A percentile compares a stretch with the other conserved stretches of the same genome.
Evolutionary conservation across 768 basidiomycete species (phyloP).

Genomic region (Mycena alexandri): DNA sequence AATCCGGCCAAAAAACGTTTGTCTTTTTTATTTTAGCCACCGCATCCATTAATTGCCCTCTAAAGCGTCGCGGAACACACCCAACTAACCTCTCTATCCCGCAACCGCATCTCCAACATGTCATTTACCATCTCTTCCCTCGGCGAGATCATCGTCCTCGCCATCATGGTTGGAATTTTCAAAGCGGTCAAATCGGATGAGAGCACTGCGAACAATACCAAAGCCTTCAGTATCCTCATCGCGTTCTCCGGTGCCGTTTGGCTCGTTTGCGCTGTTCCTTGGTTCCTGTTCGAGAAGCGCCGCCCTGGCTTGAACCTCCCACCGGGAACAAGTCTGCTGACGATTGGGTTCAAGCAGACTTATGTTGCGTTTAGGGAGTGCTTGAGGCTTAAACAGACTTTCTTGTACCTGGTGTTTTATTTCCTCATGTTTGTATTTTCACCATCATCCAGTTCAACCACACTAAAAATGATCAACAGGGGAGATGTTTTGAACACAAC

Average conservation of each 20-base stretch:
- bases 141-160: slow-evolving; percentile 78
- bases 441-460: background rate
- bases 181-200: slow-evolving; percentile 71
- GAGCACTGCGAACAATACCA: slow-evolving; percentile 80
- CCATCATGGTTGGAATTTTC: slow-evolving; percentile 81
- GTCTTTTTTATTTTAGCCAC: slow-evolving; percentile 20
- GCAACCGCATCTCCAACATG: slow-evolving; percentile 82
- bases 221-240: slow-evolving; percentile 80
- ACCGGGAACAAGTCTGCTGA: slow-evolving; percentile 64
- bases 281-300: slow-evolving; percentile 79
- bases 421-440: slow-evolving; percentile 72
- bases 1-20: slow-evolving; percentile 62
- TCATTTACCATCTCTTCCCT: slow-evolving; percentile 78
- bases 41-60: background rate
- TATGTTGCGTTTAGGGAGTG: slow-evolving; percentile 74
- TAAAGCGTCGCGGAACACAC: slow-evolving; percentile 64
- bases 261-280: slow-evolving; percentile 77
- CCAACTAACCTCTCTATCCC: slow-evolving; percentile 69
- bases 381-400: slow-evolving; percentile 77
- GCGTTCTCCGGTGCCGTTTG: slow-evolving; percentile 85
- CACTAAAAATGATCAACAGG: slow-evolving; percentile 50
- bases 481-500: slow-evolving; percentile 83
- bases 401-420: slow-evolving; percentile 80
- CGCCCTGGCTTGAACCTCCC: slow-evolving; percentile 75
- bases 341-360: slow-evolving; percentile 77